These are phyloP conservation scores for Yamadazyma epiphylla DNA, from an alignment of 1,139 yeast genomes.

Conservation along the genomic window DNA sequence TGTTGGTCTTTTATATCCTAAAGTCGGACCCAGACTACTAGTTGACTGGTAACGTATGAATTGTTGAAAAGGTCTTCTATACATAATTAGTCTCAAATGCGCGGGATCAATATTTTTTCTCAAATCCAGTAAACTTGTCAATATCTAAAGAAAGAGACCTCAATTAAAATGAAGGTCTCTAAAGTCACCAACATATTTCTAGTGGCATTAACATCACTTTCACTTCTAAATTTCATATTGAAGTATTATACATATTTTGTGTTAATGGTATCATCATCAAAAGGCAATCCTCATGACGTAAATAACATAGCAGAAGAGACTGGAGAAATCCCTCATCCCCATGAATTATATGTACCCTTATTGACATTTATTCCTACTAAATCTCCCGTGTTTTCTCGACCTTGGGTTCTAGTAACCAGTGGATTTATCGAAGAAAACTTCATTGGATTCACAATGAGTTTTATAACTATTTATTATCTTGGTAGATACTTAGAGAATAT, in stretches of 20 bases:
- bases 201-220: constrained; percentile 28
- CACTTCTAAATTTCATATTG: constrained; percentile 24
- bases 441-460: constrained; percentile 23
- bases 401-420: constrained; percentile 37
- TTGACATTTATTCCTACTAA: constrained; percentile 37
- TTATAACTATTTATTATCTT: constrained; percentile 27
- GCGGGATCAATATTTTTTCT: not conserved
- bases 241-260: constrained; percentile 32
- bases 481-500: constrained; percentile 36
- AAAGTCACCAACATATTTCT: constrained; percentile 32
- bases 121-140: not conserved
- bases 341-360: constrained; percentile 38
- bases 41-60: constrained; percentile 3
- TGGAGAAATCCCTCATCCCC: constrained; percentile 39
- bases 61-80: not conserved
- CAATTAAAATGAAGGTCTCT: constrained; percentile 31
- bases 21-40: too few relatives aligned
- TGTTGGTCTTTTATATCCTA: constrained; percentile 12
- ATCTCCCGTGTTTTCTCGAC: constrained; percentile 33
- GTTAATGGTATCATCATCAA: constrained; percentile 28
- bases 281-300: constrained; percentile 19
- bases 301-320: constrained; percentile 29
- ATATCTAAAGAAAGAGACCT: not conserved
- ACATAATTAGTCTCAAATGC: too few relatives aligned
- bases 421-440: constrained; percentile 33